Percentiles rank a stretch among this genome's conserved stretches.
Conservation (phyloP, 2,329 filamentous ascomycete species). For the Tympanopsis confertula region DNA sequence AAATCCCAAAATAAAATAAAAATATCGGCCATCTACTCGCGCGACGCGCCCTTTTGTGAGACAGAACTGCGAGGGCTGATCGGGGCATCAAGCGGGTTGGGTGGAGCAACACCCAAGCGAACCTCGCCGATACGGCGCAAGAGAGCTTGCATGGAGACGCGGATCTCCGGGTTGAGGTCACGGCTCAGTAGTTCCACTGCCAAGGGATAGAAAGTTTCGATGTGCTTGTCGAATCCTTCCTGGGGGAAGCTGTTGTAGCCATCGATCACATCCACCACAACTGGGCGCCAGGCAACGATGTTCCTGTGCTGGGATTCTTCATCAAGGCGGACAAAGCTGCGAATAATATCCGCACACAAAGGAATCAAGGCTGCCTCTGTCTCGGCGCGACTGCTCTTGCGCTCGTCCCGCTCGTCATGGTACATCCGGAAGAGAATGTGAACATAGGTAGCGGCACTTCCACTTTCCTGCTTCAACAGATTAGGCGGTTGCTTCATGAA, state of each 20-base stretch:
- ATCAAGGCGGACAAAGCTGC: conserved; percentile 73
- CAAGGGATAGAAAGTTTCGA: conserved; percentile 76
- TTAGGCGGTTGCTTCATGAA: conserved; percentile 99
- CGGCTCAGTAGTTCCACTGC: conserved; percentile 71
- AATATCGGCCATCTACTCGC: neutral
- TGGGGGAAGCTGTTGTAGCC: conserved; percentile 78
- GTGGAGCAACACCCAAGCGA: conserved; percentile 28
- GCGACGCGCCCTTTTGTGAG: too few species aligned
- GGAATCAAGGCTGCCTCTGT: conserved; percentile 89
- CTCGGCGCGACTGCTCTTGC: conserved; percentile 65
- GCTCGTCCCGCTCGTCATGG: conserved; percentile 73
- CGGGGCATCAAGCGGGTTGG: neutral
- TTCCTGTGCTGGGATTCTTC: conserved; percentile 96
- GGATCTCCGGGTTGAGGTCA: conserved; percentile 70
- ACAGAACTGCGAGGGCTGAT: conserved; percentile 1
- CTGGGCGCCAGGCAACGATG: conserved; percentile 91
- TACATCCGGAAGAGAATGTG: conserved; percentile 97
- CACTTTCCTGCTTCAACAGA: conserved; percentile 89
- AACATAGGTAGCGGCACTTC: conserved; percentile 87
- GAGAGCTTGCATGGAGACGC: conserved; percentile 65
- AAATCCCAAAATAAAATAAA: too few species aligned
- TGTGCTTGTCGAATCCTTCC: conserved; percentile 67
- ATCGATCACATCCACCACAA: conserved; percentile 92
- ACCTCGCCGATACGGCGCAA: conserved; percentile 76
- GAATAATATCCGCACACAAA: conserved; percentile 85